Evolutionary conservation across 345 rosid species (phyloP).

Genomic region (Brassica carinata): DNA sequence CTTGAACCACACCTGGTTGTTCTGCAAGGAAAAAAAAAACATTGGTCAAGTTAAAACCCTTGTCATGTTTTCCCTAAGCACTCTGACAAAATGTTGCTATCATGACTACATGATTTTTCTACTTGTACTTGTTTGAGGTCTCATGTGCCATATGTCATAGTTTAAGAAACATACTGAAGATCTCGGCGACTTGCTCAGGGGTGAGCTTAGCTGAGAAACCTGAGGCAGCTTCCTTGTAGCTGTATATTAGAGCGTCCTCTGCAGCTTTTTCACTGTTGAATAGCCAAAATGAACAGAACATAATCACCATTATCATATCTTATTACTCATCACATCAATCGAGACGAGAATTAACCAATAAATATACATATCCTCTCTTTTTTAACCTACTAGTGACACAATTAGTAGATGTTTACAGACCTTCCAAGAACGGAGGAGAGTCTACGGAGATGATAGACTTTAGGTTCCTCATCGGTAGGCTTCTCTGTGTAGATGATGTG

Average conservation of each 20-base stretch:
- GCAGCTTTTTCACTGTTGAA: conserved; percentile 73
- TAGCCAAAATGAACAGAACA: neutral
- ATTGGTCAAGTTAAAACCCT: neutral
- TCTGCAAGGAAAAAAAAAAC: conserved; percentile 44
- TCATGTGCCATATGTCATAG: neutral
- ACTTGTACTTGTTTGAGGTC: neutral
- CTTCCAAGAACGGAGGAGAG: conserved; percentile 73
- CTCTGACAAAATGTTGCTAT: neutral
- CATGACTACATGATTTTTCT: neutral
- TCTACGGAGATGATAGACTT: conserved; percentile 65
- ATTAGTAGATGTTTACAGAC: neutral
- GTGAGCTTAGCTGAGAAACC: conserved; percentile 95
- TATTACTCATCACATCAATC: neutral
- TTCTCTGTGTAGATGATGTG: conserved; percentile 82
- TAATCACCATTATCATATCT: neutral
- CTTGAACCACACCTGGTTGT: conserved; percentile 89
- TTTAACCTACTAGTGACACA: neutral
- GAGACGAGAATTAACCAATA: neutral
- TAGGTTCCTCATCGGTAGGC: conserved; percentile 66
- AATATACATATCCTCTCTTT: neutral
- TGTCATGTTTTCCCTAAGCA: neutral
- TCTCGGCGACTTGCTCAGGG: conserved; percentile 66
- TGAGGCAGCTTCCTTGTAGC: conserved; percentile 77
- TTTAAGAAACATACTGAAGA: conserved; percentile 53
- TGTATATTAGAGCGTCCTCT: conserved; percentile 69